Conservation (phyloP, 441 rosid genomes). For the Populus trichocarpa region DNA sequence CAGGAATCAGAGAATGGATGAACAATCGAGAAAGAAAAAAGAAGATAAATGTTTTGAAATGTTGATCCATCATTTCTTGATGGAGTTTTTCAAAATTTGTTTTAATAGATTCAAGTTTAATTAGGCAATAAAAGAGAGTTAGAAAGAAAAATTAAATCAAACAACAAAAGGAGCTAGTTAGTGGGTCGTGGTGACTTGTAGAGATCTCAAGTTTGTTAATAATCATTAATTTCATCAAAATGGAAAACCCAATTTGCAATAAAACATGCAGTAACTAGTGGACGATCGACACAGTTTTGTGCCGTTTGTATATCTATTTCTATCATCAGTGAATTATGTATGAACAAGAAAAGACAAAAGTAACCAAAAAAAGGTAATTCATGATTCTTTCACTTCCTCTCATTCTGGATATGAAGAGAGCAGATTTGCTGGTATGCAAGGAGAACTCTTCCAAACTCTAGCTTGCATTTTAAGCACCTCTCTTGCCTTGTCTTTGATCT, state of each 20-base stretch:
- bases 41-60: background rate
- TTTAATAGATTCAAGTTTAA: background rate
- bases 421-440: constrained; percentile 58
- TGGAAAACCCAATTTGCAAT: background rate
- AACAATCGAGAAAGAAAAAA: background rate
- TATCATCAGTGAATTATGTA: background rate
- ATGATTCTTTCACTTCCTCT: background rate
- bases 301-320: background rate
- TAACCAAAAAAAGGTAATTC: background rate
- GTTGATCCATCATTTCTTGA: background rate
- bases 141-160: no score
- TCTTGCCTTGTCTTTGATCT: constrained; percentile 55
- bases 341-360: background rate
- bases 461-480: constrained; percentile 70
- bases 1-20: background rate
- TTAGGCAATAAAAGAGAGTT: background rate
- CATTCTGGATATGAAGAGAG: constrained; percentile 48
- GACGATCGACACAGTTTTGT: background rate
- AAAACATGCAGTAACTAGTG: background rate
- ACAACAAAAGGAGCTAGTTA: background rate
- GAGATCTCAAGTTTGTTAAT: constrained; percentile 3
- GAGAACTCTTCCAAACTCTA: constrained; percentile 70
- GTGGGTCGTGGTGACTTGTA: background rate
- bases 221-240: constrained; percentile 14
- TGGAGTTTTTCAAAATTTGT: no score